Base-by-base conservation (phyloP, 2,329 filamentous ascomycete species). In the Colletotrichum gloeosporioides region DNA sequence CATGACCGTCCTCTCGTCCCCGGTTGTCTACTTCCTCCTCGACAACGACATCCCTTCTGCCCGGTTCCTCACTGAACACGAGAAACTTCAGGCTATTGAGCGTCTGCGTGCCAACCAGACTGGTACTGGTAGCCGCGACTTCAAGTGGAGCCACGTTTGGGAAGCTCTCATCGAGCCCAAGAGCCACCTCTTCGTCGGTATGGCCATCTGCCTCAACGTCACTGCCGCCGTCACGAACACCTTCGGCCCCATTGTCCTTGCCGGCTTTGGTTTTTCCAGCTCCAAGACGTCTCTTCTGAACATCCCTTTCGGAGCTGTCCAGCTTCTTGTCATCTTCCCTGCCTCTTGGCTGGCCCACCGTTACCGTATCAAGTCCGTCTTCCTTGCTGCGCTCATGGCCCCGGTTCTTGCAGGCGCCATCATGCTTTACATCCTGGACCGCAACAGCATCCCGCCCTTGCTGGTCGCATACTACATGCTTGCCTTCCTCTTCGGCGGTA, bases 91-190 rank as follows among this genome's bases (percentile, higher is more conserved):
- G 57, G 93, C 93, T 0, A 86, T 96, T 31, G 94, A 95, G 78
- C 89, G 95, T 0, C 91, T 96, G 8, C 89, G 94, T 0, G 88
- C 92, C 27, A 96, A 96, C 79, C 92, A 95, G 81, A 95, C 95
- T 76, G 95, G 95, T 1, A 92, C 94, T 18, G 93, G 93, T 2
- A 94, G 92, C 77, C 92, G 92, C 78, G 89, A 94, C 77, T 94
- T 93, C 84, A 94, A 94, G 78, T 87, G 89, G 85, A 88, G 90
- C 27, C 95, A 97, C 77, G 86, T 94, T 2, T 86, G 89, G 18
- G 89, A 91, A 75, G 82, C 85, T 0, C 78, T 86, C 4, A 73
- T 87, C 0, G 89, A 91, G 71, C 84, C 86, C 18, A 90, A 91
- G 81, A 89, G 87, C 0, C 90, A 91, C 80, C 86, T 94, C 6